These are phyloP conservation scores for Ceratobasidium sp. DNA, from an alignment of 1,284 basidiomycete genomes.

Conservation along the genomic window DNA sequence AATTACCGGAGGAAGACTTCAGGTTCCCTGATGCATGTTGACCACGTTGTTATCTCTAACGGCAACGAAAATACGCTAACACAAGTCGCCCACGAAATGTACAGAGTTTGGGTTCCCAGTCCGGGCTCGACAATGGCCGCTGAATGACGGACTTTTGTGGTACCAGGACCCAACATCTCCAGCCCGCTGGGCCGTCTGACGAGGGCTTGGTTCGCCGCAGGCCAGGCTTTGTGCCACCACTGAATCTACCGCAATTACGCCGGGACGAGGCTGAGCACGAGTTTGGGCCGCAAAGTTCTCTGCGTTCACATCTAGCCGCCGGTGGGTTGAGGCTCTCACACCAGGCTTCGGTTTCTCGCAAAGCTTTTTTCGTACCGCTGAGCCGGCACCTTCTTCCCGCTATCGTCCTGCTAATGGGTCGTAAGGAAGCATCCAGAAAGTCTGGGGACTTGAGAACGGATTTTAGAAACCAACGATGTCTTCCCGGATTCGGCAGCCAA, in stretches of 20 bases:
- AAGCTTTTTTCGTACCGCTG: slow-evolving; percentile 35
- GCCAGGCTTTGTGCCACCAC: slow-evolving; percentile 33
- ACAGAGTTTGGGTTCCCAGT: slow-evolving; percentile 27
- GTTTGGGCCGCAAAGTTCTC: slow-evolving; percentile 15
- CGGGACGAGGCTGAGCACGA: slow-evolving; percentile 39
- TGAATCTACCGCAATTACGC: slow-evolving; percentile 39
- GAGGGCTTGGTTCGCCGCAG: slow-evolving; percentile 13
- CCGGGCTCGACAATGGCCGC: slow-evolving; percentile 5
- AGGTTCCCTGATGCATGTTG: slow-evolving; percentile 38
- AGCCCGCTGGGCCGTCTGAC: slow-evolving; percentile 16
- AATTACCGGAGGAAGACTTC: slow-evolving; percentile 30
- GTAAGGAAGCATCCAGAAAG: slow-evolving; percentile 43
- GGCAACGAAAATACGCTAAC: slow-evolving; percentile 10
- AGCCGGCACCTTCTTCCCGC: slow-evolving; percentile 29
- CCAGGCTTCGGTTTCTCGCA: slow-evolving; percentile 32
- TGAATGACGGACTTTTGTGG: slow-evolving; percentile 14
- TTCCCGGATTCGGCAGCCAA: slow-evolving; percentile 32
- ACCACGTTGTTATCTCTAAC: slow-evolving; percentile 31
- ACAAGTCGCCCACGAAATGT: slow-evolving; percentile 18
- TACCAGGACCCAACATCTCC: slow-evolving; percentile 7
- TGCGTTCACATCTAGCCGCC: slow-evolving; percentile 28
- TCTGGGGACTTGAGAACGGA: slow-evolving; percentile 8
- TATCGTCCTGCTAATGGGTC: slow-evolving; percentile 33
- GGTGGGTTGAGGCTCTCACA: slow-evolving; percentile 38
- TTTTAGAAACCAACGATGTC: slow-evolving; percentile 40